Evolutionary conservation across 2,329 filamentous ascomycete species (phyloP).

Genomic region (Exophiala sp.): DNA sequence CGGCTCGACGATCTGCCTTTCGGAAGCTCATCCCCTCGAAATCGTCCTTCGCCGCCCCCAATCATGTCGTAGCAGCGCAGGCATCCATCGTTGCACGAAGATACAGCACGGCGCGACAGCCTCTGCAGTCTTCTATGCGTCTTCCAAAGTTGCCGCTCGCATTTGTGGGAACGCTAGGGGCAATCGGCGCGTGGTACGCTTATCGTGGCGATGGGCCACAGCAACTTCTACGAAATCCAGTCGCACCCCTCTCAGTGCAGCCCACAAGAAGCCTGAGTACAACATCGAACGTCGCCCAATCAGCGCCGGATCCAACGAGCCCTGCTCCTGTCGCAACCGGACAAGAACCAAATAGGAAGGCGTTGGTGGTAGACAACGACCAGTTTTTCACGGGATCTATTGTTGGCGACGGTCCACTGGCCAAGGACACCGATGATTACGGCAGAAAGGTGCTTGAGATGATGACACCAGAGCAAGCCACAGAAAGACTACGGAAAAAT

Average conservation of each 20-base stretch:
- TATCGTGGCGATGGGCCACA: slow-evolving; percentile 37
- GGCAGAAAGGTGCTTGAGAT: slow-evolving; percentile 87
- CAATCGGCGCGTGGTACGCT: slow-evolving; percentile 46
- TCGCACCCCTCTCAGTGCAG: slow-evolving; percentile 25
- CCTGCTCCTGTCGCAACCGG: slow-evolving; percentile 36
- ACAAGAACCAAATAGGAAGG: slow-evolving; percentile 54
- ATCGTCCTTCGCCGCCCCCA: slow-evolving; percentile 36
- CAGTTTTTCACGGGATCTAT: slow-evolving; percentile 84
- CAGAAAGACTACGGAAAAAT: slow-evolving; percentile 76
- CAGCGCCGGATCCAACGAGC: slow-evolving; percentile 26
- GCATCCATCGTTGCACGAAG: slow-evolving; percentile 32
- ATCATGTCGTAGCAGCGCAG: slow-evolving; percentile 35
- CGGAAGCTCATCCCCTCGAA: slow-evolving; percentile 36
- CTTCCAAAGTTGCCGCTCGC: slow-evolving; percentile 45
- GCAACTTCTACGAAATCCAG: slow-evolving; percentile 17
- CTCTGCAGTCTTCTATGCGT: slow-evolving; percentile 44
- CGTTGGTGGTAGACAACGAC: slow-evolving; percentile 83
- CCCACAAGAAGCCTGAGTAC: slow-evolving; percentile 22
- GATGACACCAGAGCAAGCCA: slow-evolving; percentile 91
- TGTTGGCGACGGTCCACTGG: slow-evolving; percentile 76
- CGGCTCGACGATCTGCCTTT: slow-evolving; percentile 42
- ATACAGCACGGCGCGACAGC: slow-evolving; percentile 35
- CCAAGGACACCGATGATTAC: slow-evolving; percentile 79
- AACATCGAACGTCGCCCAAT: slow-evolving; percentile 12
- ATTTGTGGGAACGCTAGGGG: slow-evolving; percentile 44